These are phyloP conservation scores for Dictyostelium firmibasis DNA, from an alignment of 78 protist genomes.

Conservation along the genomic window DNA sequence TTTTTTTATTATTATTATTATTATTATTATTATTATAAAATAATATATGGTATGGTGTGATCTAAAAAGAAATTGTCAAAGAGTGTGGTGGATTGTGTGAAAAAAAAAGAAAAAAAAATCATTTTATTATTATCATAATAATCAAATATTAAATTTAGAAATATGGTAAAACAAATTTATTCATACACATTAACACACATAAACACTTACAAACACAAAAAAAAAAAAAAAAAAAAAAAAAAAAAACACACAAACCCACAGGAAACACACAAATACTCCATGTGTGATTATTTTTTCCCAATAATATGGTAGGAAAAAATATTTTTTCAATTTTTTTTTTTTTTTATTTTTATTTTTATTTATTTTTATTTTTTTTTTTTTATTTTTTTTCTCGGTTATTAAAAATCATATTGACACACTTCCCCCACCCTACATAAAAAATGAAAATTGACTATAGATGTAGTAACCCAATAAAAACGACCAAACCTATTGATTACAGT, in stretches of 20 bases:
- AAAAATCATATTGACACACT: neutral
- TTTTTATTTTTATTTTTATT: neutral
- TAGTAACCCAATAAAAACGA: slow-evolving; percentile 28
- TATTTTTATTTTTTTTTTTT: neutral
- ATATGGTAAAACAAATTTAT: neutral
- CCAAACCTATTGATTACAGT: slow-evolving; percentile 6
- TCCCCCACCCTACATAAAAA: neutral
- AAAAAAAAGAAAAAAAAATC: neutral
- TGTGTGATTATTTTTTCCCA: neutral
- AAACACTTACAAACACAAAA: neutral
- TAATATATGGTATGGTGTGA: neutral
- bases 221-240: neutral
- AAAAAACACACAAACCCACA: neutral
- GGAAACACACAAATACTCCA: too few relatives aligned
- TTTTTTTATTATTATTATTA: too few relatives aligned
- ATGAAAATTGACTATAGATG: slow-evolving; percentile 69
- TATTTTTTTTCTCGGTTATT: neutral
- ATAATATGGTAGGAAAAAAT: too few relatives aligned
- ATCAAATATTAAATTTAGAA: neutral
- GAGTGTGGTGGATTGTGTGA: neutral
- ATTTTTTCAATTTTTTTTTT: neutral
- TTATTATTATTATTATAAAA: too few relatives aligned
- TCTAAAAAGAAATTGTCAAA: neutral
- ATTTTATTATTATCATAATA: neutral
- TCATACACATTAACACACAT: neutral